Conservation (phyloP, 805 yeast genomes). For the Barnettozyma salicaria region DNA sequence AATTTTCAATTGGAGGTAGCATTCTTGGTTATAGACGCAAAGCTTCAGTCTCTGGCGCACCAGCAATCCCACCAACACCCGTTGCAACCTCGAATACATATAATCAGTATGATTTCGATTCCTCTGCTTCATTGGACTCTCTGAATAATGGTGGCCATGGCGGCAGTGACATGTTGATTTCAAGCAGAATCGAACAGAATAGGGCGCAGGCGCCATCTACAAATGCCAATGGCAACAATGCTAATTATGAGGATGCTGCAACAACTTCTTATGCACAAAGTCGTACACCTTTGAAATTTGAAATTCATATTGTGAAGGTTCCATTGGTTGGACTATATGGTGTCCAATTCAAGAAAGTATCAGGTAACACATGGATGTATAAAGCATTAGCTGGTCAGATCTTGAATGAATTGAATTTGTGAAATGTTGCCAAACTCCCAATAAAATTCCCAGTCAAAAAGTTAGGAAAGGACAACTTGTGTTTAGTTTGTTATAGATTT, state of each 20-base stretch:
- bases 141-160: conserved; percentile 46
- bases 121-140: conserved; percentile 52
- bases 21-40: conserved; percentile 47
- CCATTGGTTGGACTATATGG: conserved; percentile 88
- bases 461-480: too few species aligned
- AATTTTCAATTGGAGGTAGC: conserved; percentile 57
- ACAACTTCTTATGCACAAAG: conserved; percentile 22
- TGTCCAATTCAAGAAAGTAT: conserved; percentile 87
- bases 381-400: conserved; percentile 86
- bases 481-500: too few species aligned
- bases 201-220: conserved; percentile 13
- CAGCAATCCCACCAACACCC: conserved; percentile 51
- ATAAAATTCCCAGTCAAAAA: too few species aligned
- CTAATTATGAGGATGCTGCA: conserved; percentile 10
- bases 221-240: neutral
- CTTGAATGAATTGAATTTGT: conserved; percentile 33
- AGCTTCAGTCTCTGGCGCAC: conserved; percentile 24
- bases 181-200: conserved; percentile 51
- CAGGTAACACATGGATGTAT: conserved; percentile 94
- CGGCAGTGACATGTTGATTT: conserved; percentile 46
- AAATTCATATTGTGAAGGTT: conserved; percentile 86
- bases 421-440: neutral
- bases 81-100: conserved; percentile 36
- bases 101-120: conserved; percentile 31
- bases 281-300: conserved; percentile 74